Conservation (phyloP, 257 asterid genomes). For the Nicotiana knightiana region DNA sequence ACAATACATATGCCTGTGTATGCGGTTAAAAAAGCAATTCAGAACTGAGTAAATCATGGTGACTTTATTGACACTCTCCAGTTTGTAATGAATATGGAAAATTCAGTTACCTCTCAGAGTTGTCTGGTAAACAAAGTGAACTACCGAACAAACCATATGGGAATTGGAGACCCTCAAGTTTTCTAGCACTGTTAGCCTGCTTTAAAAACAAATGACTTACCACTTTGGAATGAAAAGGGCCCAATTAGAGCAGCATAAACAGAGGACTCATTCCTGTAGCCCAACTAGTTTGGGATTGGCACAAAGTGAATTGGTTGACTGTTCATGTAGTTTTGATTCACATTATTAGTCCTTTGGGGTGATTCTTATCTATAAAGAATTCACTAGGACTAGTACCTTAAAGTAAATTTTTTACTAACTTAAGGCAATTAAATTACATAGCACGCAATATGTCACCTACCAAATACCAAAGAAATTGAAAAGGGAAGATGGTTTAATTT, state of each 20-base stretch:
- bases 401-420: background rate
- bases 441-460: background rate
- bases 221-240: background rate
- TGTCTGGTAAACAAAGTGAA: background rate
- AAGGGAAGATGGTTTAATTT: background rate
- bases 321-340: background rate
- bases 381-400: background rate
- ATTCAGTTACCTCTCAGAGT: background rate
- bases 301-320: background rate
- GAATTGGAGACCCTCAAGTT: background rate
- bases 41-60: background rate
- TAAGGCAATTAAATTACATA: background rate
- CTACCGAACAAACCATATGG: background rate
- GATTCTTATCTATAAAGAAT: background rate
- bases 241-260: background rate
- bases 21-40: background rate
- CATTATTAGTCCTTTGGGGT: background rate
- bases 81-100: background rate
- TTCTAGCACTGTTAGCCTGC: background rate
- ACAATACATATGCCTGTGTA: background rate
- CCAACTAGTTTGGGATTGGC: background rate
- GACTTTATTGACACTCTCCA: background rate
- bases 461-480: background rate
- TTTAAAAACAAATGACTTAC: background rate
- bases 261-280: background rate